These are phyloP conservation scores for Dothidotthia symphoricarpi DNA, from an alignment of 2,329 filamentous ascomycete genomes.

Conservation along the genomic window DNA sequence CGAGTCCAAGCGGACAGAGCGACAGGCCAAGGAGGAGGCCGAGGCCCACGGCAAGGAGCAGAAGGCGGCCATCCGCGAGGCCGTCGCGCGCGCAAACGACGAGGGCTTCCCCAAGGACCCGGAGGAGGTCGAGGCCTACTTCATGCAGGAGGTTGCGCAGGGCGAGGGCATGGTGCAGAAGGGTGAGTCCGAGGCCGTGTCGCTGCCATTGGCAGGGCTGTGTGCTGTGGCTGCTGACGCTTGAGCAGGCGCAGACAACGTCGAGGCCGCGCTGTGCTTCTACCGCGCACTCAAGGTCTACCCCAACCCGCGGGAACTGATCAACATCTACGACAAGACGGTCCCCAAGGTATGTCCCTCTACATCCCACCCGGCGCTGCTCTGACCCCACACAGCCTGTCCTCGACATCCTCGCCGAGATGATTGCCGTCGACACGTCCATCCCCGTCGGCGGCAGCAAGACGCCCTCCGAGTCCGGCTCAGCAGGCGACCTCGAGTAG, in stretches of 20 bases:
- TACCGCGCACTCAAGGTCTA: constrained; percentile 99
- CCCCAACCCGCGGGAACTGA: constrained; percentile 86
- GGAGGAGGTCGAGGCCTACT: constrained; percentile 93
- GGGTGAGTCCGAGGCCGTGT: constrained; percentile 63
- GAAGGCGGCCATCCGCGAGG: constrained; percentile 70
- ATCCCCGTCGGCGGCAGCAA: constrained; percentile 43
- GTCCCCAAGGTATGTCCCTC: constrained; percentile 73
- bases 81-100: constrained; percentile 77
- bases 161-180: constrained; percentile 82
- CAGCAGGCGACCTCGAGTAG: constrained; percentile 37
- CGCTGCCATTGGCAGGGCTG: too few relatives aligned
- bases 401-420: constrained; percentile 92
- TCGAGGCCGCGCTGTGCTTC: constrained; percentile 91
- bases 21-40: constrained; percentile 69
- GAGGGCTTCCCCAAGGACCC: constrained; percentile 88
- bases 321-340: constrained; percentile 97
- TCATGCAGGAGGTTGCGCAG: constrained; percentile 90
- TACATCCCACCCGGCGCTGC: background rate
- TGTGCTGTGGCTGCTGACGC: constrained; percentile 12
- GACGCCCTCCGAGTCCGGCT: constrained; percentile 37
- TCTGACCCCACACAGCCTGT: constrained; percentile 61
- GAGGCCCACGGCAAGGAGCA: constrained; percentile 64
- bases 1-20: constrained; percentile 71
- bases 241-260: constrained; percentile 59
- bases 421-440: constrained; percentile 87